A percentile compares a stretch with the other conserved stretches of the same genome.
Conservation (phyloP, 306 rosid species). For the Vicia faba region DNA sequence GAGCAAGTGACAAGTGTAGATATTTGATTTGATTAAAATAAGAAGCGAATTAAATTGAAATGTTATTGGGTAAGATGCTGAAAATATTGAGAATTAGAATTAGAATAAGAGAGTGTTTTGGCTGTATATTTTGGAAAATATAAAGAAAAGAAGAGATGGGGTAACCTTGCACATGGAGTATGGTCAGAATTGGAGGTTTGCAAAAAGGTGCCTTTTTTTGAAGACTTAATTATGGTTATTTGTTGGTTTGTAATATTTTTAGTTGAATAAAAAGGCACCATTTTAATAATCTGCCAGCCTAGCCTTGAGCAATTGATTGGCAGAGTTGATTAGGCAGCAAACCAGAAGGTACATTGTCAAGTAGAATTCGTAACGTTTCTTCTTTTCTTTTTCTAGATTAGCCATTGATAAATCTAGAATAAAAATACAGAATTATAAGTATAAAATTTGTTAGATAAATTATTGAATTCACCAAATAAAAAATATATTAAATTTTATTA, state of each 20-base stretch:
- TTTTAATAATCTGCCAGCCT: constrained; percentile 42
- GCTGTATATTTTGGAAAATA: constrained; percentile 48
- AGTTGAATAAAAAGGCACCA: constrained; percentile 27
- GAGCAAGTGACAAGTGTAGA: constrained; percentile 13
- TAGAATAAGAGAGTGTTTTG: constrained; percentile 52
- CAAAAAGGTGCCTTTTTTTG: constrained; percentile 45
- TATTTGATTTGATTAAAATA: constrained; percentile 17
- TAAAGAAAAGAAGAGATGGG: constrained; percentile 44
- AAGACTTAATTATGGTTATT: constrained; percentile 26
- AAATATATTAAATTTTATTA: no score
- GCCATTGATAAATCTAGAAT: no score
- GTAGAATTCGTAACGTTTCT: constrained; percentile 2
- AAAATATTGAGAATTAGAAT: constrained; percentile 32
- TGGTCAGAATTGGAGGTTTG: constrained; percentile 62
- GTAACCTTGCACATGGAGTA: constrained; percentile 78
- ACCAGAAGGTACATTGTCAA: constrained; percentile 25
- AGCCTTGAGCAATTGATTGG: constrained; percentile 33
- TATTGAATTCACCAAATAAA: no score
- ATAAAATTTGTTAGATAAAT: no score
- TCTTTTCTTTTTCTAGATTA: background rate
- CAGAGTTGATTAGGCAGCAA: constrained; percentile 36
- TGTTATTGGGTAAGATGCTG: constrained; percentile 46
- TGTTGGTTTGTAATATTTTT: constrained; percentile 35
- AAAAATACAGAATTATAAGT: no score
- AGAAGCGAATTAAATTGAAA: constrained; percentile 31